Evolutionary conservation across 2,329 filamentous ascomycete species (phyloP).

Genomic region (Akanthomyces muscarius): DNA sequence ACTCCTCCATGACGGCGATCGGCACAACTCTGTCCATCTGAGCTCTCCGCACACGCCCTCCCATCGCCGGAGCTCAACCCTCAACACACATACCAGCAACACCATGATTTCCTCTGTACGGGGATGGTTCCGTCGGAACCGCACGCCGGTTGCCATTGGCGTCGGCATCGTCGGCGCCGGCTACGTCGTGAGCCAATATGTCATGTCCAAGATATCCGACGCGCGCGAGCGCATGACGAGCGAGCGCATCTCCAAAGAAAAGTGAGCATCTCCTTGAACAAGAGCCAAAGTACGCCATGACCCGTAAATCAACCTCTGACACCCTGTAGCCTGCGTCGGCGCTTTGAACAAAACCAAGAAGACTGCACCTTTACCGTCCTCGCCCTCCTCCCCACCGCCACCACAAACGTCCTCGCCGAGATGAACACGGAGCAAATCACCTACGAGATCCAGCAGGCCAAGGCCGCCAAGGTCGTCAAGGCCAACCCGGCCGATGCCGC

Average conservation of each 20-base stretch:
- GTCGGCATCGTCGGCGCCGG: conserved; percentile 83
- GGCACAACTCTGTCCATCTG: not conserved
- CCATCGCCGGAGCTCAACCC: not conserved
- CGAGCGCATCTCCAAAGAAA: conserved; percentile 93
- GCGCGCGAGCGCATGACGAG: conserved; percentile 94
- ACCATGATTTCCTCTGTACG: conserved; percentile 67
- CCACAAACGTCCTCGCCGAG: conserved; percentile 80
- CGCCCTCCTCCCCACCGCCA: conserved; percentile 88
- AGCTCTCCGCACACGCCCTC: not conserved
- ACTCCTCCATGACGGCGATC: not conserved
- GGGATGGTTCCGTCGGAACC: conserved; percentile 89
- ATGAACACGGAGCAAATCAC: conserved; percentile 91
- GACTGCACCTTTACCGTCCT: conserved; percentile 98
- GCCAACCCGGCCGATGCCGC: conserved; percentile 52
- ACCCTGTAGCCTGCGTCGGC: conserved; percentile 70
- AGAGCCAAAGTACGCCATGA: not conserved
- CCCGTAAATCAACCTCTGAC: not conserved
- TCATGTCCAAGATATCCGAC: conserved; percentile 84
- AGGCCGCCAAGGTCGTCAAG: conserved; percentile 61
- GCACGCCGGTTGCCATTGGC: conserved; percentile 83
- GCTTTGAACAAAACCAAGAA: conserved; percentile 98
- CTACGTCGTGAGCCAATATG: conserved; percentile 90
- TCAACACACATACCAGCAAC: conserved; percentile 14
- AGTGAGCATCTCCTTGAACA: conserved; percentile 53
- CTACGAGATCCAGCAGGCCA: conserved; percentile 90